Base-by-base conservation (phyloP, 2,329 filamentous ascomycete genomes). In the Aspergillus udagawae region DNA sequence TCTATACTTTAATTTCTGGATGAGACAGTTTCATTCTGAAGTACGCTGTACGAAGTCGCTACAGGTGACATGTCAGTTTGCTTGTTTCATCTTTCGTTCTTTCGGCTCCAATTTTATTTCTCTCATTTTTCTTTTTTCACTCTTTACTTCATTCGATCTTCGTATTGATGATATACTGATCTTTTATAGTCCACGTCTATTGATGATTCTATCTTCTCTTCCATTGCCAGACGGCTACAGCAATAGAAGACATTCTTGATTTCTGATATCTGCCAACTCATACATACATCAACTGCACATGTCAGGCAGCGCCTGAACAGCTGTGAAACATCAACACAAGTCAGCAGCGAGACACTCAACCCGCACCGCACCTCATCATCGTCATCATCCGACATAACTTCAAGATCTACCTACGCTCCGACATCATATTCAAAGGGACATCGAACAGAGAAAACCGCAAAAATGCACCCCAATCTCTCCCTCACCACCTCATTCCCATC, bases 401-500 rank as follows among this genome's bases (percentile, higher is more conserved):
- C 32, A 14, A 44, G 9, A 32, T 32, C 32, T 35, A 35, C 12
- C 4, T 35, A 14, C 49, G 35, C 53, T 53, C 28, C 50, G 44
- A 55, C 54, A 45, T 52, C 52, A 60, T 48, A 60, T 48, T 20
- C 21, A 20, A 48, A 47, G 3, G 3, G 12, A 56, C 27, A 47
- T 47, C 20, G 25, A 52, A 57, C 28, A 23, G 20, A 52, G 55
- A 49, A 32, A 54, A 7, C 32, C 27, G 57, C 12, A n/a, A 63
- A 49, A 55, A 69, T 69, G 67, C 61, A 57, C 41, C 50, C 55
- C 54, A 64, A 65, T 52, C 67, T 71, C 50, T 66, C 68, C 41
- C 62, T 74, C 28, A 66, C 65, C 58, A 71, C 71, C 44, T 65
- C 70, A 8, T 71, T 73, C 61, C 21, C 62, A 60, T 53, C 60